A percentile compares a stretch with the other conserved stretches of the same genome.
Conservation (phyloP, 1,284 basidiomycete genomes). For the Rhodotorula sp. region DNA sequence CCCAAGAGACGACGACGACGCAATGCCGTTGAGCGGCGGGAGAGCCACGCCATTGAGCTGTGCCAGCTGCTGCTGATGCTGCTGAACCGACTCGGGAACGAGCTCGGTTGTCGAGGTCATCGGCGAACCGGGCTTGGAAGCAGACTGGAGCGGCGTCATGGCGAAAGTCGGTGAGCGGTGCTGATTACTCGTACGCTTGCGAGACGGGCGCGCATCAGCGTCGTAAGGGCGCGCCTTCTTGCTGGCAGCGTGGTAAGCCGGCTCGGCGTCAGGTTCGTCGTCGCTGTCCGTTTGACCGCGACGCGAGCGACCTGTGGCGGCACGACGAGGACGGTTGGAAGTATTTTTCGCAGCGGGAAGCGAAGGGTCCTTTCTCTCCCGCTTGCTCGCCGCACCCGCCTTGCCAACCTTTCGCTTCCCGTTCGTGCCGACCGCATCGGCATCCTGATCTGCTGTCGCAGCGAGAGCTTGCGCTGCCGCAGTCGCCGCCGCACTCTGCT, state of each 20-base stretch:
- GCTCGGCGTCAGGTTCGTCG: constrained; percentile 14
- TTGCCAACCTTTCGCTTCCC: constrained; percentile 10
- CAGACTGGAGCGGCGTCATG: constrained; percentile 41
- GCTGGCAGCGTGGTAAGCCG: constrained; percentile 2
- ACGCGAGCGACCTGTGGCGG: background rate
- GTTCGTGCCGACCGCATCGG: background rate
- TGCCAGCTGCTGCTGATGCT: background rate
- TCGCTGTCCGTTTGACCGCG: constrained; percentile 22
- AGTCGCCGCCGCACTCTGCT: constrained; percentile 15
- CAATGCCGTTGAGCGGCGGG: background rate
- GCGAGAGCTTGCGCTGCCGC: background rate
- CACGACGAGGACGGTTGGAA: background rate
- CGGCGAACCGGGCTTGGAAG: background rate
- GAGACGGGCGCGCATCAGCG: constrained; percentile 34
- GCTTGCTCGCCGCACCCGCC: background rate
- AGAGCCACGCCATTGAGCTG: background rate
- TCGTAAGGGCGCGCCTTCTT: constrained; percentile 46
- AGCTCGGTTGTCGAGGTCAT: background rate
- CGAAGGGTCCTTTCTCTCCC: constrained; percentile 20
- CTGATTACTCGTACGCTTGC: constrained; percentile 12
- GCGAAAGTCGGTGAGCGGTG: constrained; percentile 39
- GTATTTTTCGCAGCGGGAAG: background rate
- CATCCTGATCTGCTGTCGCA: background rate
- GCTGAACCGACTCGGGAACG: background rate
- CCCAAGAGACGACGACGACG: background rate